Base-by-base conservation (phyloP, 495 filamentous ascomycete species). In the Penicillium daleae region DNA sequence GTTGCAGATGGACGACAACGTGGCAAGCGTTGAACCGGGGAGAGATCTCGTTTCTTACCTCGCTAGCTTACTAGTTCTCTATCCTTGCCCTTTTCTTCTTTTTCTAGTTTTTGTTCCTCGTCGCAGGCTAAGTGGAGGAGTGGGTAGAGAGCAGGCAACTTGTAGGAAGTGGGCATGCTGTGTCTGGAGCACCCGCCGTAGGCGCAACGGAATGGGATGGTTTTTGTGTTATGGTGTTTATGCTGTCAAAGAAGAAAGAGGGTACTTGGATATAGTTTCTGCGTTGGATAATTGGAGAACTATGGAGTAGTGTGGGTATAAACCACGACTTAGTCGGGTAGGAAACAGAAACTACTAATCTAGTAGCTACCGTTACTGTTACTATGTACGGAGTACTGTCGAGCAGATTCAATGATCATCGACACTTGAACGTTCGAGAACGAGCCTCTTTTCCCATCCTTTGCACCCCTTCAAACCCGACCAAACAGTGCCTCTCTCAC, bases 11-110 rank as follows among this genome's bases (percentile, higher is more conserved):
- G 52, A 17, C 39, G 51, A 57, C 67, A 60, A 70, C 69, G 69
- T 72, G 69, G 67, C 69, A 72, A 44, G 17, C 62, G 21, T 59
- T 31, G 31, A 66, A 42, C 44, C 66, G 59, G 49, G 49, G 49
- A 52, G 44, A 6, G 4, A 15, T 32, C n/a, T 31, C 49, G 15
- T 27, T n/a, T 12, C 21, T 5, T 31, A 2, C 17, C 49, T 52
- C 24, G 13, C n/a, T 29, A 29, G 29, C 27, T 32, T 7, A 52
- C 49, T 32, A 52, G 49, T 52, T 29, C 24, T 19, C 0, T 21
- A 46, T 15, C 19, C 0, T 22, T 8, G 42, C 15, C 42, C 24
- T 22, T 46, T 15, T 46, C 24, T 21, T 46, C 10, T 9, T 21
- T 46, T 46, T 46, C 42, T 46, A 46, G 42, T 12, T 24, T 46